Evolutionary conservation across 208 protist genomes (phyloP), one percentile per base, ranked within the genome.

Genomic region (Trypanosoma brucei): DNA sequence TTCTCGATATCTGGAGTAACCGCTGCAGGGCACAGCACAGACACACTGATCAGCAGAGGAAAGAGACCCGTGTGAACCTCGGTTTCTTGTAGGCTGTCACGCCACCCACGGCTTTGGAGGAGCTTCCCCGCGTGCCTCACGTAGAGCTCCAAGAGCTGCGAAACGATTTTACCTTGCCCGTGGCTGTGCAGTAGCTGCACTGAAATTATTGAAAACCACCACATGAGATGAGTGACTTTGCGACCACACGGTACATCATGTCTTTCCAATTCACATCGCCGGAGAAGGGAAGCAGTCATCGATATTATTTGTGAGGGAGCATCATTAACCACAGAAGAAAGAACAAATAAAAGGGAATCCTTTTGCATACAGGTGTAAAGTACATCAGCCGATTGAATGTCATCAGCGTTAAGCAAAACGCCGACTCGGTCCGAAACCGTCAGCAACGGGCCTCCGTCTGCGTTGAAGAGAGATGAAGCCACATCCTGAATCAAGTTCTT

Each of bases 11-110:
- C 37, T 49, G 49, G 37, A 2, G 76, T 82, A 6, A 93, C 65
- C 9, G 74, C 69, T 33, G 45, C 61, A 1, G 90, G 86, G 58
- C 78, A 92, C 4, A 78, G 22, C n/a, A 75, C 67, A 5, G 84
- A 71, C n/a, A 91, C 78, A 40, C 62, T 53, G 8, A 90, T 78
- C 9, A 95, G 71, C 31, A 93, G 56, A 36, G 86, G 81, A 31
- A 93, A 53, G 62, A 90, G 57, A n/a, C 83, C 90, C 0, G 79
- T 87, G 61, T 89, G 77, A 39, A 91, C 55, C 14, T 79, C 81
- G 0, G 78, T 80, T 57, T 82, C 72, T n/a, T 77, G 58, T 54
- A 67, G 49, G 50, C 33, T 52, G 36, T 64, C 59, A 54, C 63
- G 65, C 55, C 66, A 72, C 34, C 51, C 57, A 54, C 55, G 64